These are phyloP conservation scores for Potentilla sterilis DNA, from an alignment of 306 rosid species.

Conservation along the genomic window DNA sequence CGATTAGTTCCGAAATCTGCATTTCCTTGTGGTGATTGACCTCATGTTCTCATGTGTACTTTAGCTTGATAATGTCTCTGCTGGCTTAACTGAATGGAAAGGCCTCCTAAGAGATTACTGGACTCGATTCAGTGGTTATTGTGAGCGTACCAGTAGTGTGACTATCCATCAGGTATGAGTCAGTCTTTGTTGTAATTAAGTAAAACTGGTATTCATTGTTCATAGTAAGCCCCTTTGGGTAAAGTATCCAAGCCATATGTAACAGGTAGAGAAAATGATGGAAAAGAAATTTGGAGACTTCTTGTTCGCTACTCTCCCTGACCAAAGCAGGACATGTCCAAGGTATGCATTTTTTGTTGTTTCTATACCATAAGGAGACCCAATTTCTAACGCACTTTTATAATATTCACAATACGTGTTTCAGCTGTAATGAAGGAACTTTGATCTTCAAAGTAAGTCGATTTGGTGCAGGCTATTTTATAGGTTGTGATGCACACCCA, in stretches of 20 bases:
- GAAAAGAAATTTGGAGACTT: slow-evolving; percentile 75
- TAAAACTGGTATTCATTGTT: not conserved
- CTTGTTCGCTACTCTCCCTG: slow-evolving; percentile 69
- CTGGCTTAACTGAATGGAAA: slow-evolving; percentile 94
- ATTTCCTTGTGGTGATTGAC: slow-evolving; percentile 19
- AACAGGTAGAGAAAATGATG: slow-evolving; percentile 96
- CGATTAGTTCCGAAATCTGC: slow-evolving; percentile 1
- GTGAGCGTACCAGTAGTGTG: slow-evolving; percentile 61
- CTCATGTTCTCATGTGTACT: slow-evolving; percentile 21
- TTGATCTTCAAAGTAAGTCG: slow-evolving; percentile 93
- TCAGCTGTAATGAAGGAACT: slow-evolving; percentile 85
- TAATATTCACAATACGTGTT: slow-evolving; percentile 27
- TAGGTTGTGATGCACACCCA: slow-evolving; percentile 94
- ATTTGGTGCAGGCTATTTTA: slow-evolving; percentile 84
- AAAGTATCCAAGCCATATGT: slow-evolving; percentile 11
- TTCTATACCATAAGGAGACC: not conserved
- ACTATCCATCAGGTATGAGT: slow-evolving; percentile 76
- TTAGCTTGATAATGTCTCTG: slow-evolving; percentile 98
- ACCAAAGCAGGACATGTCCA: slow-evolving; percentile 70
- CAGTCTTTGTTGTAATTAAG: not conserved
- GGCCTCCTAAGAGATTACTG: slow-evolving; percentile 95
- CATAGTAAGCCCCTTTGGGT: not conserved
- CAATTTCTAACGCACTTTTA: slow-evolving; percentile 17
- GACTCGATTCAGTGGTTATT: slow-evolving; percentile 86
- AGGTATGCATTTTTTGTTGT: slow-evolving; percentile 48